Evolutionary conservation across 2,329 filamentous ascomycete genomes (phyloP).

Genomic region (Fusarium sp.): DNA sequence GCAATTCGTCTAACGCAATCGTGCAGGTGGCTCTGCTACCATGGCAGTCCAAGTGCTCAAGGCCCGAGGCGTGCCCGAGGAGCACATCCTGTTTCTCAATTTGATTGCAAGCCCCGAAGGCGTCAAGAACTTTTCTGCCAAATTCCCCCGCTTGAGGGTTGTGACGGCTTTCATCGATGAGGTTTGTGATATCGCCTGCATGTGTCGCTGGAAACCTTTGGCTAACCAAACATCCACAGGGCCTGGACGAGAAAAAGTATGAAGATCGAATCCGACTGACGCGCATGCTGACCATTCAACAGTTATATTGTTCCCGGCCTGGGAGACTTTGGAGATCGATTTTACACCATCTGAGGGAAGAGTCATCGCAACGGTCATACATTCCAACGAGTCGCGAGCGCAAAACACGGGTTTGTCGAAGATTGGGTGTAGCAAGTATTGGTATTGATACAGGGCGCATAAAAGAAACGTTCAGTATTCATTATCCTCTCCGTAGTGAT

Average conservation of each 20-base stretch:
- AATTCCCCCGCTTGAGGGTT: constrained; percentile 90
- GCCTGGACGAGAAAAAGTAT: constrained; percentile 98
- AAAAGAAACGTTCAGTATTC: constrained; percentile 63
- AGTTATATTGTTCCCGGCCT: constrained; percentile 97
- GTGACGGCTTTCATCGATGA: constrained; percentile 97
- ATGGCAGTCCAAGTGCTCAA: constrained; percentile 97
- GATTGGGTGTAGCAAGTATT: constrained; percentile 36
- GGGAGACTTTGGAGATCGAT: constrained; percentile 95
- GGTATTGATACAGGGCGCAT: constrained; percentile 40
- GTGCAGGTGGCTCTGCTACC: constrained; percentile 88
- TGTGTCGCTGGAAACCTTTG: constrained; percentile 21
- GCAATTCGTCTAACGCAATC: constrained; percentile 21
- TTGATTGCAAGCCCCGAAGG: constrained; percentile 97
- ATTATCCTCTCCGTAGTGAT: constrained; percentile 68
- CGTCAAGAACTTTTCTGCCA: constrained; percentile 88
- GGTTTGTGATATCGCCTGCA: constrained; percentile 56
- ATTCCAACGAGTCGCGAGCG: constrained; percentile 29
- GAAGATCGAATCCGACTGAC: constrained; percentile 18
- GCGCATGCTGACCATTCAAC: constrained; percentile 56
- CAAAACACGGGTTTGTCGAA: constrained; percentile 29
- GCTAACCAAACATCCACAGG: constrained; percentile 60
- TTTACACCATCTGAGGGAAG: constrained; percentile 83
- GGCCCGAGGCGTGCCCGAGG: constrained; percentile 90
- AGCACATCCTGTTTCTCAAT: constrained; percentile 96
- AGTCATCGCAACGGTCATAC: constrained; percentile 27